Conservation (phyloP, 1,139 yeast species). For the Suhomyces panamericanus region DNA sequence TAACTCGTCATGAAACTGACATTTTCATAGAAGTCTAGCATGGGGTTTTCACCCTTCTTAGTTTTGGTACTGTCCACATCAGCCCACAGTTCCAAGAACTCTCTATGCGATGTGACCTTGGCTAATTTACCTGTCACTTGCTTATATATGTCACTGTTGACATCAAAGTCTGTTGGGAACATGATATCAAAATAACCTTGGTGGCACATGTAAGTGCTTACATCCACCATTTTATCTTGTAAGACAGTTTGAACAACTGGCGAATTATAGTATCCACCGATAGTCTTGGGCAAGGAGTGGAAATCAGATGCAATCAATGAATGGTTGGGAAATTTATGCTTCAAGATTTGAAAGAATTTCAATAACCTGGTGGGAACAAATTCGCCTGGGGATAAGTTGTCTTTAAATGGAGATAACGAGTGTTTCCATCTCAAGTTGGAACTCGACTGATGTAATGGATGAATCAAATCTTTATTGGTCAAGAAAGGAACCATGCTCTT, state of each 20-base stretch:
- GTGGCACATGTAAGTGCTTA: conserved; percentile 72
- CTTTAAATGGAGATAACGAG: conserved; percentile 57
- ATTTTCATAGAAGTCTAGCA: conserved; percentile 75
- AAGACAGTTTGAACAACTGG: conserved; percentile 86
- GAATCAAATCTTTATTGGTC: conserved; percentile 34
- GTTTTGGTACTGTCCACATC: conserved; percentile 69
- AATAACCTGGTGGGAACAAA: conserved; percentile 76
- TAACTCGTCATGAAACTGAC: conserved; percentile 67
- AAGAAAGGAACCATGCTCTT: conserved; percentile 35
- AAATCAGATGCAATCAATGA: conserved; percentile 74
- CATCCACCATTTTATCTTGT: conserved; percentile 65
- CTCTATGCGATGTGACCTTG: conserved; percentile 57
- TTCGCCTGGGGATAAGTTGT: conserved; percentile 71
- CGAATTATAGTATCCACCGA: conserved; percentile 62
- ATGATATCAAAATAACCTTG: conserved; percentile 86
- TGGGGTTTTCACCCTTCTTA: conserved; percentile 81
- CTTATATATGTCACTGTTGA: conserved; percentile 61
- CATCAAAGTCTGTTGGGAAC: conserved; percentile 78
- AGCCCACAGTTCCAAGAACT: conserved; percentile 71
- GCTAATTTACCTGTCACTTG: conserved; percentile 65
- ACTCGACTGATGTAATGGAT: conserved; percentile 43
- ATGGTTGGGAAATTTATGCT: conserved; percentile 72
- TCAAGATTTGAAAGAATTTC: conserved; percentile 64
- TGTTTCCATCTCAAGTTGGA: conserved; percentile 32
- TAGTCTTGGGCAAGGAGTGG: conserved; percentile 59